Evolutionary conservation across 495 filamentous ascomycete genomes (phyloP).

Genomic region (Pseudomonodictys pantanalensis): DNA sequence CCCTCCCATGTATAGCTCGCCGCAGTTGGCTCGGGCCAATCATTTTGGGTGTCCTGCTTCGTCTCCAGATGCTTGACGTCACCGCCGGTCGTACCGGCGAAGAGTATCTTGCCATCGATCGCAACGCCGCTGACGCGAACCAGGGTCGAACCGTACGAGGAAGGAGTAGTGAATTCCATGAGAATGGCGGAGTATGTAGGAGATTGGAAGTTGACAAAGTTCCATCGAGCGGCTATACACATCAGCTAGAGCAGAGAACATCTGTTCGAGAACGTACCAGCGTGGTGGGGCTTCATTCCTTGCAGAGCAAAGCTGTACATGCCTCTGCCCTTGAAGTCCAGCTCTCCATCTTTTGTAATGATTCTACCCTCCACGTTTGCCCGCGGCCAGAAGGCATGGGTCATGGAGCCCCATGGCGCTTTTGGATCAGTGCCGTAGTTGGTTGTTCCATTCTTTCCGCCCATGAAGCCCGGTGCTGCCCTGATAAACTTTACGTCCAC

Average conservation of each 20-base stretch:
- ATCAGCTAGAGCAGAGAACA: constrained; percentile 14
- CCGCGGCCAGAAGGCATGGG: constrained; percentile 89
- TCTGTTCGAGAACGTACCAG: constrained; percentile 51
- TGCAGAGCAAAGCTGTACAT: constrained; percentile 81
- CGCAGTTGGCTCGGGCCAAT: constrained; percentile 82
- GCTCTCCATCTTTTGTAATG: constrained; percentile 75
- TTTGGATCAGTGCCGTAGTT: constrained; percentile 78
- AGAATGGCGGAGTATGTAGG: constrained; percentile 80
- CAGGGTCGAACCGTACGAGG: constrained; percentile 84
- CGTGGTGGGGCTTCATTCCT: constrained; percentile 99
- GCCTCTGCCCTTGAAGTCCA: constrained; percentile 76
- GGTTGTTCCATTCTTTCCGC: constrained; percentile 81
- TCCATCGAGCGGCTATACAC: constrained; percentile 76
- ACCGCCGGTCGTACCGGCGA: constrained; percentile 59
- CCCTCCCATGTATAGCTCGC: constrained; percentile 78
- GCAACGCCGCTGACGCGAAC: constrained; percentile 81
- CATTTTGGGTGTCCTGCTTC: constrained; percentile 68
- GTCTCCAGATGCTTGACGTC: constrained; percentile 63
- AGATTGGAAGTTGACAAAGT: constrained; percentile 87
- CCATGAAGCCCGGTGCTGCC: constrained; percentile 74
- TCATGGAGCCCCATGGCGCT: constrained; percentile 89
- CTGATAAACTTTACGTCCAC: constrained; percentile 81
- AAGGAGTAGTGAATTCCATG: constrained; percentile 97
- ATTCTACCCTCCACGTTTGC: constrained; percentile 77
- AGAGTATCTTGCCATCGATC: constrained; percentile 76